Base-by-base conservation (phyloP, 2,329 filamentous ascomycete genomes). In the Fusarium sp. region DNA sequence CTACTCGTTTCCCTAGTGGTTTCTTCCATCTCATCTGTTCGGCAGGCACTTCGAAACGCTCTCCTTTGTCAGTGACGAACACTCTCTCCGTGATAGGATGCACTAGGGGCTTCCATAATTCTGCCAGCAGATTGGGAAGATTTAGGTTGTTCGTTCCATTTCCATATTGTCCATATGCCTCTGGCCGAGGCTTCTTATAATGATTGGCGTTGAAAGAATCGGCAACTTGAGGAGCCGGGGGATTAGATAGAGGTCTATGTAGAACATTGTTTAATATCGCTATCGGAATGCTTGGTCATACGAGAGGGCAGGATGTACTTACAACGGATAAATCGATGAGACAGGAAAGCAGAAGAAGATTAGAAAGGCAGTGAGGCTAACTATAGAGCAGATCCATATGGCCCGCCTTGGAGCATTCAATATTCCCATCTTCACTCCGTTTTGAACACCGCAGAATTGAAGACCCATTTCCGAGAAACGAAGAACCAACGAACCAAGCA, bases 11-110 rank as follows among this genome's bases (percentile, higher is more conserved):
- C 0, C 66, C 52, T 11, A 69, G 7, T 2, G 64, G 41, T 11
- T 53, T 45, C 27, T 35, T 69, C 66, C 66, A 69, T 27, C 48
- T 38, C n/a, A 69, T 37, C 14, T 59, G 59, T 1, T 15, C 1
- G 9, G 20, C 8, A 5, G 64, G 66, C 2, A 69, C 48, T 32
- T 69, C 52, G 12, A 60, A 69, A 0, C 59, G 46, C 11, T 64
- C 52, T 30, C 64, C 64, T 4, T 64, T 69, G 8, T 69, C 65
- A 0, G 66, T 64, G 17, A 69, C 12, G 35, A 69, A 69, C 1
- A 59, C 64, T 4, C 41, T 49, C 4, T 59, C 53, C 1, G 35
- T 49, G 7, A 69, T 41, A 2, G 59, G 59, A 8, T 69, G 66
- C 0, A 69, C 27, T 8, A 69, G 2, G 7, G 66, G 66, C 10